Percentiles rank a stretch among this genome's conserved stretches.
These are phyloP conservation scores for Trichoderma sp. DNA, from an alignment of 2,329 filamentous ascomycete species.

Conservation along the genomic window DNA sequence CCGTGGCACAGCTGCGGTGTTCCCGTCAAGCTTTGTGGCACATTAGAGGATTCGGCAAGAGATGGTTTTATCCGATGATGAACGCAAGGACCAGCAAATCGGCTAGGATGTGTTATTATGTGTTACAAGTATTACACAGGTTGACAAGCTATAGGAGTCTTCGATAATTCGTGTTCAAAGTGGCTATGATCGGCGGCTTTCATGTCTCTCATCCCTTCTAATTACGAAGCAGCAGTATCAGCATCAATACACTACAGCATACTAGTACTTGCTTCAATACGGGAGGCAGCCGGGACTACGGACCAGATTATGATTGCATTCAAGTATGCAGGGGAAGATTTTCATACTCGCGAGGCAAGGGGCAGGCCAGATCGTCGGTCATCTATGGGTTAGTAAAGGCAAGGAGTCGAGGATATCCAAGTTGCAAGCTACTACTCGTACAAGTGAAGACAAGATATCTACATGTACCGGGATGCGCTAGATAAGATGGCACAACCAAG, in stretches of 20 bases:
- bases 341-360: not conserved
- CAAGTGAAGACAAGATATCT: not conserved
- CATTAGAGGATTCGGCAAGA: not conserved
- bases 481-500: not conserved
- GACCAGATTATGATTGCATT: not conserved
- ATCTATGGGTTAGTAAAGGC: not conserved
- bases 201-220: not conserved
- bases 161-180: not conserved
- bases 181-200: not conserved
- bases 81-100: not conserved
- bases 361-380: not conserved
- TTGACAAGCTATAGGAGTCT: not conserved
- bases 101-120: not conserved
- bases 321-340: not conserved
- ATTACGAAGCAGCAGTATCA: not conserved
- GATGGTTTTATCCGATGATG: not conserved
- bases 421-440: not conserved
- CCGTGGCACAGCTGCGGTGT: not conserved
- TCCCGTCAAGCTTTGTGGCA: not conserved
- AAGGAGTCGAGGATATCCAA: not conserved
- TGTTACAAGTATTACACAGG: too few species aligned
- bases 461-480: not conserved
- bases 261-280: too few species aligned
- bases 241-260: not conserved
- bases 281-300: not conserved